Conservation (phyloP, 148 eudicot species). For the Fagopyrum tataricum region DNA sequence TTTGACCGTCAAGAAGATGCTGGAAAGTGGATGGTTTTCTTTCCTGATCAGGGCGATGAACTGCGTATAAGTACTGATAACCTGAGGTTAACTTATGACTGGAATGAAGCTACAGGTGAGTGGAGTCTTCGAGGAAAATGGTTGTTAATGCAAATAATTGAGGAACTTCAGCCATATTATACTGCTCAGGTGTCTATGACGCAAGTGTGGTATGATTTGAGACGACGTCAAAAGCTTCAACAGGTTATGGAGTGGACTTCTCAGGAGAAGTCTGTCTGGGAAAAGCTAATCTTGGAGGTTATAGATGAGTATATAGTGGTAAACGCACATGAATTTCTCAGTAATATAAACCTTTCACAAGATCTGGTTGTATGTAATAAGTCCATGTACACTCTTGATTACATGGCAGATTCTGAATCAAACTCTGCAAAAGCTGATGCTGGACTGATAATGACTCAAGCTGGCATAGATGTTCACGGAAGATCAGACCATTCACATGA, state of each 20-base stretch:
- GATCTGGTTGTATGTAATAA: slow-evolving; percentile 10
- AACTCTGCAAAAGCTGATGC: neutral
- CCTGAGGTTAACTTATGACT: slow-evolving; percentile 54
- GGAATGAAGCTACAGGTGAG: slow-evolving; percentile 53
- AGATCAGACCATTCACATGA: neutral
- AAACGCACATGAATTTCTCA: slow-evolving; percentile 28
- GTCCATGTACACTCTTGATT: neutral
- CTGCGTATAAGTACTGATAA: slow-evolving; percentile 13
- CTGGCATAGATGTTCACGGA: neutral
- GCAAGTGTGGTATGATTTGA: slow-evolving; percentile 89
- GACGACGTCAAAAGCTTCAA: slow-evolving; percentile 31
- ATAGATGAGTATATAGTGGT: slow-evolving; percentile 34
- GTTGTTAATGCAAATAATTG: slow-evolving; percentile 56
- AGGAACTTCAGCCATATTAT: slow-evolving; percentile 31
- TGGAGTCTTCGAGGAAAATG: slow-evolving; percentile 77
- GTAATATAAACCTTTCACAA: slow-evolving; percentile 18
- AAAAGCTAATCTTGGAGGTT: slow-evolving; percentile 32
- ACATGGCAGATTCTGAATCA: neutral
- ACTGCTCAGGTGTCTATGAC: slow-evolving; percentile 49
- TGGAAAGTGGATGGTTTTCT: slow-evolving; percentile 46
- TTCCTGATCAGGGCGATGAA: slow-evolving; percentile 86
- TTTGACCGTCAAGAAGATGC: slow-evolving; percentile 42
- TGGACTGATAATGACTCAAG: neutral
- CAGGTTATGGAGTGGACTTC: slow-evolving; percentile 56
- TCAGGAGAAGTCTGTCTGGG: slow-evolving; percentile 37